A percentile compares a stretch with the other conserved stretches of the same genome.
These are phyloP conservation scores for Linderniella brevidens DNA, from an alignment of 257 asterid genomes.

Conservation along the genomic window DNA sequence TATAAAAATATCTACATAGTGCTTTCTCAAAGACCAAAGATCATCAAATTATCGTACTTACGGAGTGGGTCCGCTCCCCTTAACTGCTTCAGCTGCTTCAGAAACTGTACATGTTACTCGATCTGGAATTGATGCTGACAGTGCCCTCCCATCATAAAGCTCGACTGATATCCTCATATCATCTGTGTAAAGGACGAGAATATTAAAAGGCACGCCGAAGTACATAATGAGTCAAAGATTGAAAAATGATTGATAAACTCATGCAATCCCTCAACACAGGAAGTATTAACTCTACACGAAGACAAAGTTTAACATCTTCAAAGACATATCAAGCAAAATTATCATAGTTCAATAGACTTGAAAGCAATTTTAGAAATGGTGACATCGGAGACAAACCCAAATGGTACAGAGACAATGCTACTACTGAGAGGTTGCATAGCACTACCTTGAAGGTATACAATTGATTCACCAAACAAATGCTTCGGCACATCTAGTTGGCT, in stretches of 20 bases:
- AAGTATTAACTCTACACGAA: too few relatives aligned
- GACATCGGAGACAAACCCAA: too few relatives aligned
- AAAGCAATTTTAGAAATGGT: too few relatives aligned
- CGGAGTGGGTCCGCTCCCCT: slow-evolving; percentile 75
- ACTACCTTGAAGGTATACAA: slow-evolving; percentile 79
- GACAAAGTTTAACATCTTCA: too few relatives aligned
- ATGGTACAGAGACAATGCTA: slow-evolving; percentile 1
- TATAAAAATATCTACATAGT: too few relatives aligned
- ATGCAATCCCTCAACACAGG: too few relatives aligned
- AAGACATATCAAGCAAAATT: too few relatives aligned
- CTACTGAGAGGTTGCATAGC: slow-evolving; percentile 5
- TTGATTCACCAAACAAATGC: slow-evolving; percentile 78
- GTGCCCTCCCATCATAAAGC: slow-evolving; percentile 50
- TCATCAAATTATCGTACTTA: slow-evolving; percentile 24
- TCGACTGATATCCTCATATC: slow-evolving; percentile 67
- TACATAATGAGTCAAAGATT: too few relatives aligned
- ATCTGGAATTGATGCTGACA: slow-evolving; percentile 69
- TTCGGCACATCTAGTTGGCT: slow-evolving; percentile 68
- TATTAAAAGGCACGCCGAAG: not conserved
- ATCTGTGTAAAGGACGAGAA: slow-evolving; percentile 29
- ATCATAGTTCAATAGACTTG: too few relatives aligned
- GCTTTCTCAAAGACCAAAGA: slow-evolving; percentile 3
- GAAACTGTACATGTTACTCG: slow-evolving; percentile 69
- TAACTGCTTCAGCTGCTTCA: slow-evolving; percentile 49
- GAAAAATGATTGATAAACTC: not conserved